phyloP scores from a whole-genome alignment of 148 eudicot genomes.

The Gaultheria prostrata region DNA sequence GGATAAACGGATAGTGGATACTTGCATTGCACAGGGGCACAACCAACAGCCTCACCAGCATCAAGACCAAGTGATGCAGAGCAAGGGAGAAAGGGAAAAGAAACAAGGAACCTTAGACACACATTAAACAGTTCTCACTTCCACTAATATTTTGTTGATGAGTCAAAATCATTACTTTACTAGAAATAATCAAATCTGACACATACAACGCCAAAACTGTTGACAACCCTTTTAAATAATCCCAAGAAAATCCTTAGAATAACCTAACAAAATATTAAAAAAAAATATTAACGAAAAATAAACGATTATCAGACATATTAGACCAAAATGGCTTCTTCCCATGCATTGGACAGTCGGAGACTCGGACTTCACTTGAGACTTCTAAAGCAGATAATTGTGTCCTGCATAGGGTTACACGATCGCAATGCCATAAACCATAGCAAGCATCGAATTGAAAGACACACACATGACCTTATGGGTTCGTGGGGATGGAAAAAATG shows the following conservation, averaged over 20 bases:
- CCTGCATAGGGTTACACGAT: neutral
- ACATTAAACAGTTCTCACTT: neutral
- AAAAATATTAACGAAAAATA: neutral
- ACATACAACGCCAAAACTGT: neutral
- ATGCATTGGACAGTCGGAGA: neutral
- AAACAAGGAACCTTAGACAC: neutral
- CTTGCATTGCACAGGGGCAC: no score
- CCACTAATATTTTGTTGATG: neutral
- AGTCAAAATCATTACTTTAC: neutral
- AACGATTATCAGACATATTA: neutral
- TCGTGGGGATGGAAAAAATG: neutral
- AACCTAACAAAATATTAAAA: neutral
- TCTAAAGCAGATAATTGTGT: neutral
- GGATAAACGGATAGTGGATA: neutral
- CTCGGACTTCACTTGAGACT: neutral
- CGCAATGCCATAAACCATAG: neutral
- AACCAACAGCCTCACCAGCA: no score
- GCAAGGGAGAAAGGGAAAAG: neutral
- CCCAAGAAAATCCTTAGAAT: neutral
- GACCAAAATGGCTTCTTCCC: neutral
- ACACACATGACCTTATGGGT: neutral
- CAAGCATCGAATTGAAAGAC: neutral
- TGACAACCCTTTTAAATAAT: neutral
- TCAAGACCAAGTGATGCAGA: no score
- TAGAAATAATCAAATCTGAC: neutral